phyloP scores from a whole-genome alignment of 2,329 filamentous ascomycete species.

The Fusarium poae region DNA sequence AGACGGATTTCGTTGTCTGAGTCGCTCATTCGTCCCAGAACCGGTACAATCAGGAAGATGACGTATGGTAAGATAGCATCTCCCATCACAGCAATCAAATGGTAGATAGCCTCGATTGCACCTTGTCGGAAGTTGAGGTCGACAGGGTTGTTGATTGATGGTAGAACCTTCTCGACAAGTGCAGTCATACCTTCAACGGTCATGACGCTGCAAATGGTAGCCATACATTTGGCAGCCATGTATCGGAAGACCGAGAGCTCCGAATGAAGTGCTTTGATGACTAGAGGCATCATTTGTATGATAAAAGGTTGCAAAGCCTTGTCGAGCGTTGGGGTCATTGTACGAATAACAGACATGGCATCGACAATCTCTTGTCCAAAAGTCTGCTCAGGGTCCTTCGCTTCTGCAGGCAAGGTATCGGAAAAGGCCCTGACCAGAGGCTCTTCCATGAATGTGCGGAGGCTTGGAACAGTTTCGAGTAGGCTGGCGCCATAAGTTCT shows the following conservation, averaged over 20 bases:
- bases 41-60: constrained; percentile 97
- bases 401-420: constrained; percentile 77
- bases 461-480: constrained; percentile 85
- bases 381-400: constrained; percentile 77
- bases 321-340: constrained; percentile 91
- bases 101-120: constrained; percentile 94
- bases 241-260: constrained; percentile 93
- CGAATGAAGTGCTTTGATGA: constrained; percentile 89
- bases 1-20: constrained; percentile 95
- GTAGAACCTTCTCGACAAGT: constrained; percentile 91
- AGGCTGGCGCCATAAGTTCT: constrained; percentile 81
- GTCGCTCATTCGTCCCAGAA: constrained; percentile 97
- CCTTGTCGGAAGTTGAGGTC: constrained; percentile 93
- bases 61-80: constrained; percentile 96
- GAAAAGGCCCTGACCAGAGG: constrained; percentile 82
- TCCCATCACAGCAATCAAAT: constrained; percentile 98
- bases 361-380: constrained; percentile 95
- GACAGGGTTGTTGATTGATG: constrained; percentile 89
- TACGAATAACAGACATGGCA: constrained; percentile 90
- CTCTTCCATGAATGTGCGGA: constrained; percentile 83
- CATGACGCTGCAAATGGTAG: constrained; percentile 96
- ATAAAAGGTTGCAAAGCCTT: constrained; percentile 81
- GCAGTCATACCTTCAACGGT: constrained; percentile 96
- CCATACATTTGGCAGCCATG: constrained; percentile 96
- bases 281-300: constrained; percentile 83